Base-by-base conservation (phyloP, 495 filamentous ascomycete genomes). In the Aeminium ludgeri region DNA sequence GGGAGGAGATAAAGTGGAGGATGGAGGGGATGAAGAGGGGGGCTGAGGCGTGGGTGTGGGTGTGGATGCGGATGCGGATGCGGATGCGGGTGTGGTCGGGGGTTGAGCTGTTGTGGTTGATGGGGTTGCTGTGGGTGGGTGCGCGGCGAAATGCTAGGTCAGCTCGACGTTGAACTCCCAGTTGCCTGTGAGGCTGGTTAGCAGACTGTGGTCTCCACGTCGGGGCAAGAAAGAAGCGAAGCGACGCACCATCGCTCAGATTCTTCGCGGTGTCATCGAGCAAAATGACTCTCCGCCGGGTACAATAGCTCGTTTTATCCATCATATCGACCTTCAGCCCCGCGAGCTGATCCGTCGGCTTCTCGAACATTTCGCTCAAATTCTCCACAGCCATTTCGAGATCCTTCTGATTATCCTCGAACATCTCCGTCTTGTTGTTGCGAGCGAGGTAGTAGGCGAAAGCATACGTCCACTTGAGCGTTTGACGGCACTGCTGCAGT, bases 401-500 rank as follows among this genome's bases (percentile, higher is more conserved):
- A 56, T 97, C 91, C 59, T 92, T 94, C 56, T 97, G 89, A 55
- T 97, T 97, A 52, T 93, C 87, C 61, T 97, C 89, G 48, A 97
- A 97, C 38, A 97, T 96, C 56, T 86, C 83, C 0, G 89, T 95
- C 30, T 84, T 69, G 53, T 96, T 97, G 66, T 95, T 95, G 25
- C 86, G 76, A 3, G 82, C 80, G 3, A 97, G 73, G 52, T 97
- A 97, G 54, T 85, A 97, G 1, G 89, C 89, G 62, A 97, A 97
- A 0, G 89, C 91, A 55, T 97, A 97, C 0, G 89, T 97, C 89
- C 89, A 97, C 65, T 96, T 96, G 30, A 97, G 66, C 0, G 86
- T 97, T 62, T 95, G 87, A 0, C 89, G 80, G 59, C 89, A 97
- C 31, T 84, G 84, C 61, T 97, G 89, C 17, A 97, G 70, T 6